A percentile compares a stretch with the other conserved stretches of the same genome.
Conservation (phyloP, 2,329 filamentous ascomycete species). For the Exophiala oligosperma region DNA sequence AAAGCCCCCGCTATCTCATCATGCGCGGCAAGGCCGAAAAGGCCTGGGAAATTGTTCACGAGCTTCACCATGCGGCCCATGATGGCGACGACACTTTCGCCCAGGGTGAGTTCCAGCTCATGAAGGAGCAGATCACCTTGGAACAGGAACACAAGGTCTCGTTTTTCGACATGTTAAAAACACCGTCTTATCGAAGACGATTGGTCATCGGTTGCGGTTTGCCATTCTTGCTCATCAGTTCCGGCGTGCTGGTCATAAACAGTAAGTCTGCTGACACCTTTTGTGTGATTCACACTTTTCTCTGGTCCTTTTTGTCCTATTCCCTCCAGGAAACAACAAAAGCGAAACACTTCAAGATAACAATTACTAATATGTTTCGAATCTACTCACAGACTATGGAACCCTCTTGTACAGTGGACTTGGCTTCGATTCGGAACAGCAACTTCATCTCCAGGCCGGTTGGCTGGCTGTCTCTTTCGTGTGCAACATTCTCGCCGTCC, state of each 20-base stretch:
- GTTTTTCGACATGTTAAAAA: conserved; percentile 4
- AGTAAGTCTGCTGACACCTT: conserved; percentile 16
- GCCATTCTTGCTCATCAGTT: conserved; percentile 29
- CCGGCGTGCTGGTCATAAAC: conserved; percentile 48
- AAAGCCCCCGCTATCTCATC: neutral
- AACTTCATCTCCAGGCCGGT: conserved; percentile 3
- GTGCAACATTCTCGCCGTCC: neutral
- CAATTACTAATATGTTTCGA: too few species aligned
- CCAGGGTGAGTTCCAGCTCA: neutral
- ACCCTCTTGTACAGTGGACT: conserved; percentile 46
- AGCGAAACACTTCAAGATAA: too few species aligned
- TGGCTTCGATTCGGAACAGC: conserved; percentile 39
- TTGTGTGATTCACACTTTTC: neutral
- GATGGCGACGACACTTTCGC: neutral
- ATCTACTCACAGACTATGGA: conserved; percentile 35
- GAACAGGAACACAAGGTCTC: neutral
- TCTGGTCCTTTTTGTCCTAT: neutral
- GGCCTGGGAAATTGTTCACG: neutral
- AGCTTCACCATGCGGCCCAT: neutral
- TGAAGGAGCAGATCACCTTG: conserved; percentile 1
- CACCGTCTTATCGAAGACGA: conserved; percentile 11
- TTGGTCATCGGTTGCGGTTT: neutral
- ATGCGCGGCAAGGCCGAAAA: neutral
- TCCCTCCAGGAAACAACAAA: too few species aligned
- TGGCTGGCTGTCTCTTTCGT: neutral